Base-by-base conservation (phyloP, 768 basidiomycete species). In the Chiua virens region DNA sequence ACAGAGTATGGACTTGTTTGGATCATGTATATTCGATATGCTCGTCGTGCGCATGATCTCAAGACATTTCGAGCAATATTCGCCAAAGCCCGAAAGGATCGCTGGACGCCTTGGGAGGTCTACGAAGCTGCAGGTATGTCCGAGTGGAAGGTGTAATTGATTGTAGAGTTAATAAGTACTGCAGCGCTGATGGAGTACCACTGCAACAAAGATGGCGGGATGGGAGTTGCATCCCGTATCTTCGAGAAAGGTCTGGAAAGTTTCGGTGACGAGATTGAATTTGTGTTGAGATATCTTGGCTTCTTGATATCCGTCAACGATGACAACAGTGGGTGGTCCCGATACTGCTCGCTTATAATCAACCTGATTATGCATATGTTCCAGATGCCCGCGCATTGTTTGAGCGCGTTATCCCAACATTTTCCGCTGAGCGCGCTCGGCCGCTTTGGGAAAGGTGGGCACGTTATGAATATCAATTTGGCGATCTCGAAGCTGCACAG, bases 371-470 rank as follows among this genome's bases (percentile, higher is more conserved):
- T 54, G 34, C 42, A 40, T 36, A 38, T 35, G 36, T 34, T 43
- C 8, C 53, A 99, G 97, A 99, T 73, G 97, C 96, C 1, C 84
- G 96, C 49, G 96, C 96, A 0, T 74, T 98, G 23, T 99, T 99
- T 64, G 96, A 99, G 65, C 83, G 90, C 23, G 86, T 91, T 8
- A 88, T 96, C 22, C 69, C 78, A 14, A 86, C 80, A 5, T 92
- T 97, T 67, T 71, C 86, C 11, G 73, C 89, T 8, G 89, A 91
- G 40, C 81, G 83, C 37, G 91, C 92, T 15, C 78, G 89, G 32
- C 86, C 89, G 0, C 77, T 98, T 17, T 99, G 95, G 95, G 93
- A 97, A 63, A 82, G 91, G 39, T 98, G 95, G 97, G 86, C 93
- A 5, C 79, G 87, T 49, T 96, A 96, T 71, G 92, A 97, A 68